Evolutionary conservation across 257 asterid genomes (phyloP), one percentile per base, ranked within the genome.

Genomic region (Solanum peruvianum): DNA sequence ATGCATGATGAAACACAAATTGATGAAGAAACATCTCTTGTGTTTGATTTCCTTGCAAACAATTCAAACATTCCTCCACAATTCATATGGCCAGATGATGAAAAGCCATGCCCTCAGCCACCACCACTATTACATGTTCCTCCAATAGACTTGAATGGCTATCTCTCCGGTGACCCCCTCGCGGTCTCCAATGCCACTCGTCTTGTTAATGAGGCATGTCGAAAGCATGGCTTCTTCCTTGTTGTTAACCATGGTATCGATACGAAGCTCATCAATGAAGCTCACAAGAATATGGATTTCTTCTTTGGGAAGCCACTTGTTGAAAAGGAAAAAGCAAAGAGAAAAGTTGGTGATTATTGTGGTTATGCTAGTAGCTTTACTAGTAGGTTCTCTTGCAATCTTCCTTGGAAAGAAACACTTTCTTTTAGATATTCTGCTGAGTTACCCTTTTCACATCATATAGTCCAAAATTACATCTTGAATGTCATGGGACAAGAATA

Each of bases 401-500:
- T 95, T 78, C 98, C 98, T 4, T 95, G 98, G 98, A 95, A 95
- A 87, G 98, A 95, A 71, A 95, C 98, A 6, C 90, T 95, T 39
- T 93, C 98, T 64, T 89, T 94, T 18, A 88, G 87, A 18, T 93
- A 93, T 58, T 90, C 87, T 66, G 93, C 89, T 11, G 94, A 94
- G 23, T 47, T 25, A 16, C 90, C 67, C 12, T 77, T 23, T 77
- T 49, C 89, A 27, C 27, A 90, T 10, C 49, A 56, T 86, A 67
- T 87, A 13, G 92, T 92, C 0, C 83, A 88, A 66, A 52, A 47
- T 82, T 95, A 93, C 84, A 89, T 95, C 91, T 82, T 83, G 82
- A 87, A 88, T 29, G 86, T 45, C 20, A 64, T 95, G 91, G 98
- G 98, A 3, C 91, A 91, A 80, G 94, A 94, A 2, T 91, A 87